These are phyloP conservation scores for Yamadazyma takamatsuzukensis DNA, from an alignment of 805 yeast genomes.

Conservation along the genomic window DNA sequence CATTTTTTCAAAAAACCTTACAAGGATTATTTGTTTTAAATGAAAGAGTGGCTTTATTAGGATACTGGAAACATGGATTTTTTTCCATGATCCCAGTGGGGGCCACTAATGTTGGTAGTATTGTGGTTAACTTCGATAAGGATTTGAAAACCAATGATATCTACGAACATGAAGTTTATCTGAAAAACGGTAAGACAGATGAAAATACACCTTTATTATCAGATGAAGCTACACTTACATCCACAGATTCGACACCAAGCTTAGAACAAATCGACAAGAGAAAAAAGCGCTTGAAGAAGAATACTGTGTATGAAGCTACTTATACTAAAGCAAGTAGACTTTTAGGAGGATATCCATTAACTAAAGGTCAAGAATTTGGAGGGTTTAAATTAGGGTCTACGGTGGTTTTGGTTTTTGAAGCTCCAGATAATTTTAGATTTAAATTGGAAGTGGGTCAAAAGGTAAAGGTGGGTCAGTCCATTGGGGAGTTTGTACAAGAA, in stretches of 20 bases:
- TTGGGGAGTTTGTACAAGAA: constrained; percentile 47
- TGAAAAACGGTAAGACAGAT: constrained; percentile 17
- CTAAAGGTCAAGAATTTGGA: constrained; percentile 93
- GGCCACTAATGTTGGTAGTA: constrained; percentile 97
- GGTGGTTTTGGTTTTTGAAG: constrained; percentile 95
- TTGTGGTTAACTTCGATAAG: constrained; percentile 85
- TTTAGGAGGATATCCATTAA: constrained; percentile 82
- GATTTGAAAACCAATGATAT: constrained; percentile 80
- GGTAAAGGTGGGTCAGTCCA: constrained; percentile 79
- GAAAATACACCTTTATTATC: constrained; percentile 32
- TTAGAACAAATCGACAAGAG: constrained; percentile 9
- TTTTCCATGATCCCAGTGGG: constrained; percentile 99
- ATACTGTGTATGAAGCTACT: constrained; percentile 91
- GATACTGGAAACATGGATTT: constrained; percentile 95
- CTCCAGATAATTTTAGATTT: constrained; percentile 78
- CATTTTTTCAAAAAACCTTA: constrained; percentile 86
- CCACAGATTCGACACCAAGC: constrained; percentile 1
- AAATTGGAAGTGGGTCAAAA: constrained; percentile 65
- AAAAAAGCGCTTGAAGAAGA: constrained; percentile 50
- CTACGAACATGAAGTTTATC: constrained; percentile 47
- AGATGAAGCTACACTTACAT: constrained; percentile 3
- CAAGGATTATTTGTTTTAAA: constrained; percentile 85
- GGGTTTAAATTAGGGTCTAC: constrained; percentile 96
- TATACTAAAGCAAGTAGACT: constrained; percentile 73
- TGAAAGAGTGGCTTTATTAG: constrained; percentile 92